Base-by-base conservation (phyloP, 1,139 yeast genomes). In the Candida labiduridarum region DNA sequence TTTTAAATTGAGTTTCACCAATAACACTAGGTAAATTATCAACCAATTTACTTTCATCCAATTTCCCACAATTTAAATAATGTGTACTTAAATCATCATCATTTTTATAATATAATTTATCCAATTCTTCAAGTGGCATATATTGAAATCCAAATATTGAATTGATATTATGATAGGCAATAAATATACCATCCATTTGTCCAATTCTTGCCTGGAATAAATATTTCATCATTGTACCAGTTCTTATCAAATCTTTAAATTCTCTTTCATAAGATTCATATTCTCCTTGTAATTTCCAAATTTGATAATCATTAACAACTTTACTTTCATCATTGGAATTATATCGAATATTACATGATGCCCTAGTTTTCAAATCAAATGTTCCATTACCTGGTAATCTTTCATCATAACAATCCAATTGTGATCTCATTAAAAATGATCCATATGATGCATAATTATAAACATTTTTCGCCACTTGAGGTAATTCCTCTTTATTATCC, bases 181-280 rank as follows among this genome's bases (percentile, higher is more conserved):
- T 76, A 58, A 89, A 91, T 4, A 94, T 90, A 6, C 99, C 99
- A 66, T 92, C 97, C 99, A 94, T 94, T 59, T 88, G 85, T 1
- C 99, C 99, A 45, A 94, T 88, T 54, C 97, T 77, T 0, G 97
- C 98, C 65, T 94, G 99, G 56, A 92, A 76, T 11, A 89, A 80
- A 63, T 92, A 94, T 66, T 94, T 94, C 59, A 94, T 71, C 68
- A 94, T 68, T 0, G 95, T 87, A 1, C 79, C 80, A 1, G 94
- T 82, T 51, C 89, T 72, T 12, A 87, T 80, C 58, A 94, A 76
- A 62, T 94, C 99, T 54, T 72, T 76, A 63, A 80, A 78, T 61
- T 94, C 99, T 33, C 92, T 74, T 60, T 89, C 90, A 64, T 84
- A 89, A 5, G 96, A 87, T 64, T 90, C 96, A 60, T 71, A 83